Base-by-base conservation (phyloP, 2,329 filamentous ascomycete species). In the Onygenales sp. region DNA sequence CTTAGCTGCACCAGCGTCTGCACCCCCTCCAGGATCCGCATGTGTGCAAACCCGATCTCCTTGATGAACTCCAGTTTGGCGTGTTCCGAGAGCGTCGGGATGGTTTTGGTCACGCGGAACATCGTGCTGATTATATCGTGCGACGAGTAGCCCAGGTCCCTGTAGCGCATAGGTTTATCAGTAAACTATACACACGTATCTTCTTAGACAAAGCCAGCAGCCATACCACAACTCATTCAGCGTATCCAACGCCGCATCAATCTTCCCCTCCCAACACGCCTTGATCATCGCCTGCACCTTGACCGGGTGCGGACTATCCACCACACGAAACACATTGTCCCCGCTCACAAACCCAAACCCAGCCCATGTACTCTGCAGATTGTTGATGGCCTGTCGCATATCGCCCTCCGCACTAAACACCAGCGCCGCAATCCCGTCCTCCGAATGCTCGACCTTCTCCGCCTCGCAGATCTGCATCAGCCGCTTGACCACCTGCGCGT, bases 271-370 rank as follows among this genome's bases (percentile, higher is more conserved):
- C 71, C 93, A 89, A 72, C 93, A 97, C 1, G 89, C 88, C 77
- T 95, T 97, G 64, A 98, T 84, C 90, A 98, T 96, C 14, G 89
- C 90, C 76, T 98, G 93, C 31, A 98, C 89, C 71, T 97, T 97
- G 74, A 97, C 91, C 2, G 93, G 93, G 73, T 98, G 93, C 54
- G 93, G 93, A 56, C 87, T 91, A 69, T 98, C 93, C 50, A 98
- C 93, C 7, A 98, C 93, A 63, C 87, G 89, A 78, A 98, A 98
- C 7, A 98, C 93, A 65, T 97, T 97, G 71, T 97, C 92, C 13
- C 91, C 91, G 53, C 86, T 94, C n/a, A 98, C 88, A 63, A 98
- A 94, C 1, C 91, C 92, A 65, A 97, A 98, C 1, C 93, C 93
- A 4, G 92, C 90, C 70, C 79, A 83, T 0, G 93, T 97, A 60